Base-by-base conservation (phyloP, 805 yeast genomes). In the Metschnikowia hibisci region DNA sequence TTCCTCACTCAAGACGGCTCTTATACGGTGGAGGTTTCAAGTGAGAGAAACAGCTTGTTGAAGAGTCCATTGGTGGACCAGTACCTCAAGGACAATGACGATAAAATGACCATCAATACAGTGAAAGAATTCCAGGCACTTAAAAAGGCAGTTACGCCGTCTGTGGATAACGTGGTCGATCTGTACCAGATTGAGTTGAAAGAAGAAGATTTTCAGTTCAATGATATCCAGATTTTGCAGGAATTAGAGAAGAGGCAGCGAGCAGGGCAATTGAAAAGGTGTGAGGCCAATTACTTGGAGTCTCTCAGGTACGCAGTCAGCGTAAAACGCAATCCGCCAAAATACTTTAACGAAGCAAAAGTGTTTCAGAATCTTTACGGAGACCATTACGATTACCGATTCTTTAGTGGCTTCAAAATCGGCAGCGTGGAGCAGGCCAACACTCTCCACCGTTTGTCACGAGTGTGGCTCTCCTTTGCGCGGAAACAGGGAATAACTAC, bases 281-380 rank as follows among this genome's bases (percentile, higher is more conserved):
- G 43, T 7, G 51, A 54, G 42, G 4, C 28, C 14, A 22, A 22
- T 13, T 54, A 45, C 51, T 44, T 46, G 38, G 33, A 51, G 15
- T 43, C 52, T 6, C 39, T 53, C 26, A 23, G 26, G 22, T 45
- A 46, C 42, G 46, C 56, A 4, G 22, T 48, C 25, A 36, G 28
- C 8, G 37, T 32, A 14, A 32, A 37, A 14, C 3, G 39, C 10
- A 31, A 44, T n/a, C 60, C 70, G 0, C 60, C 61, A 11, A 69
- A 72, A 43, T 68, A 66, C 50, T 74, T 74, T 46, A 59, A 62
- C 40, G 79, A 75, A 53, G 73, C 78, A 4, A 43, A 57, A 20
- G 43, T 57, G 13, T 26, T 42, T 14, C 50, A 55, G 13, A 45
- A 57, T 13, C 3, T 22, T 15, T 3, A 40, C 28, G 63, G 63